Percentiles rank a stretch among this genome's conserved stretches.
These are phyloP conservation scores for Musa troglodytarum DNA, from an alignment of 176 grass and related monocot genomes.

Conservation along the genomic window DNA sequence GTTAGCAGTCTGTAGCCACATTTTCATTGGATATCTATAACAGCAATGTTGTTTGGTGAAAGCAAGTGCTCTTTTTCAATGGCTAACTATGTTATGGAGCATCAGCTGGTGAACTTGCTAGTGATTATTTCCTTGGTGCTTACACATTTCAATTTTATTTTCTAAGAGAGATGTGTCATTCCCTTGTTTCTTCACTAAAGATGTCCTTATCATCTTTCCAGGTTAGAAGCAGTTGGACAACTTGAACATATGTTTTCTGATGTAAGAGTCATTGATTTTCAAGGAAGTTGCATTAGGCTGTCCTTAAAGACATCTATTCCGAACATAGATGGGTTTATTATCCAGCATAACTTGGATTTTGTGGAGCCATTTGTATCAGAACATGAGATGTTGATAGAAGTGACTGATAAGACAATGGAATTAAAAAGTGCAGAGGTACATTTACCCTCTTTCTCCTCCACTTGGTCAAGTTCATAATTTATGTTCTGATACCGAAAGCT, in stretches of 20 bases:
- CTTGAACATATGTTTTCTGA: slow-evolving; percentile 47
- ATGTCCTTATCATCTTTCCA: slow-evolving; percentile 26
- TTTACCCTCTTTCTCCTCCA: slow-evolving; percentile 8
- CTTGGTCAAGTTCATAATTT: too few relatives aligned
- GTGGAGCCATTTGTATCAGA: slow-evolving; percentile 48
- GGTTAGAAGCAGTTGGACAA: slow-evolving; percentile 38
- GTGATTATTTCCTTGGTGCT: neutral
- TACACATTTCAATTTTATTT: neutral
- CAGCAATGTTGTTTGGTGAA: neutral
- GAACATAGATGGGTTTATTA: slow-evolving; percentile 32
- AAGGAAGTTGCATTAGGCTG: slow-evolving; percentile 51
- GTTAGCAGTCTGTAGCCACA: too few relatives aligned
- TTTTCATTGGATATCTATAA: neutral
- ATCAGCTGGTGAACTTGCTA: neutral
- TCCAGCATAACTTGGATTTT: slow-evolving; percentile 50
- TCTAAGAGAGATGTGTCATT: neutral
- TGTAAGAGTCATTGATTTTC: slow-evolving; percentile 52
- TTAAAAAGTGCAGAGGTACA: slow-evolving; percentile 63
- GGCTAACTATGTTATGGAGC: neutral
- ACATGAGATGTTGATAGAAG: slow-evolving; percentile 75
- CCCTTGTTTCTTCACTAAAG: slow-evolving; percentile 22
- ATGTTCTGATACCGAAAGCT: too few relatives aligned
- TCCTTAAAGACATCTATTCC: slow-evolving; percentile 37
- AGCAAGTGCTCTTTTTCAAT: neutral
- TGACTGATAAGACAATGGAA: slow-evolving; percentile 53